Percentiles rank a stretch among this genome's conserved stretches.
phyloP scores from a whole-genome alignment of 139 green algal species.

The Coccomyxa sp. region DNA sequence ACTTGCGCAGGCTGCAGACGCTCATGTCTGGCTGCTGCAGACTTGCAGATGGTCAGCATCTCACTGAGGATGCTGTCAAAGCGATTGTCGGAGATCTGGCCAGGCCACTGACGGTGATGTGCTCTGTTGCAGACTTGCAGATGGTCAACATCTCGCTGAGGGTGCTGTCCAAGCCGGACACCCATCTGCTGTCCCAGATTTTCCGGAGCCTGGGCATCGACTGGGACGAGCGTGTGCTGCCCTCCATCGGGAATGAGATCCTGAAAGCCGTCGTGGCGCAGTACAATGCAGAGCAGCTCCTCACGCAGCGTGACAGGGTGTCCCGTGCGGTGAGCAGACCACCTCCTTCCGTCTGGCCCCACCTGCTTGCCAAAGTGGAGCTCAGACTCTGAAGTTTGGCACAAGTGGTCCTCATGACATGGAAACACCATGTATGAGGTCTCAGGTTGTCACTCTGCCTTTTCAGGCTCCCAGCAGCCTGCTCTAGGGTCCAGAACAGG shows the following conservation, averaged over 20 bases:
- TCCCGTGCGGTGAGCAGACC: slow-evolving; percentile 54
- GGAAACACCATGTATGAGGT: too few relatives aligned
- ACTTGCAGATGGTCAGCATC: slow-evolving; percentile 99
- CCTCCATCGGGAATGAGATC: slow-evolving; percentile 98
- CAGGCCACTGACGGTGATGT: background rate
- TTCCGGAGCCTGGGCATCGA: slow-evolving; percentile 91
- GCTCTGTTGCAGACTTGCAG: slow-evolving; percentile 85
- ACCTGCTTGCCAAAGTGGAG: too few relatives aligned
- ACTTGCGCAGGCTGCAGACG: background rate
- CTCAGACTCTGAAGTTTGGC: too few relatives aligned
- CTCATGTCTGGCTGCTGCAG: slow-evolving; percentile 53
- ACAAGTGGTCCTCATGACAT: too few relatives aligned
- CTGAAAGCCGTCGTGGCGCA: slow-evolving; percentile 97
- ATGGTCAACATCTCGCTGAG: slow-evolving; percentile 99
- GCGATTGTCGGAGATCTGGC: slow-evolving; percentile 33
- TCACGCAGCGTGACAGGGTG: slow-evolving; percentile 97
- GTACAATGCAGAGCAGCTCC: slow-evolving; percentile 98
- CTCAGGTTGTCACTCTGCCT: too few relatives aligned
- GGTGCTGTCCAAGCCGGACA: slow-evolving; percentile 90
- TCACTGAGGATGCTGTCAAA: slow-evolving; percentile 92
- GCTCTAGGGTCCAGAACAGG: too few relatives aligned
- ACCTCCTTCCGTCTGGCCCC: too few relatives aligned
- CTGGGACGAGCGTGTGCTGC: slow-evolving; percentile 98
- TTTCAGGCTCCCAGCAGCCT: too few relatives aligned
- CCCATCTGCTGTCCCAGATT: slow-evolving; percentile 75